Conservation (phyloP, 148 eudicot species). For the Rhododendron williamsianum region DNA sequence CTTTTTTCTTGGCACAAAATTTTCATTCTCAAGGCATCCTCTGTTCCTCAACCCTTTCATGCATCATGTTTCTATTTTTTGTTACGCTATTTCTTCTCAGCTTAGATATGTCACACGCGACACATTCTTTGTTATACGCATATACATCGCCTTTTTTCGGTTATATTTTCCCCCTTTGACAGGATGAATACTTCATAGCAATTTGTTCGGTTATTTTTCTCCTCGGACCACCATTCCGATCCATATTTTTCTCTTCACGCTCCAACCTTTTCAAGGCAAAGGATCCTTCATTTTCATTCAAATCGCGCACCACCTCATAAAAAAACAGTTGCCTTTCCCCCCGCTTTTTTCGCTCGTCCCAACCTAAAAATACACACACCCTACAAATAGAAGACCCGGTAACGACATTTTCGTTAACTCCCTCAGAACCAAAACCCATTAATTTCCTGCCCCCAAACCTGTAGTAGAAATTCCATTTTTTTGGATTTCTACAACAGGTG, state of each 20-base stretch:
- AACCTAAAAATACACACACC: no score
- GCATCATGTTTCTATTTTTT: not conserved
- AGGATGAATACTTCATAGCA: no score
- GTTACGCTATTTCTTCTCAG: not conserved
- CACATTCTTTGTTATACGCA: not conserved
- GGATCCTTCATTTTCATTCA: not conserved
- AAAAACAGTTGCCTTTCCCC: not conserved
- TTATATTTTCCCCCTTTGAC: not conserved
- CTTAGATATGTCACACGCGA: not conserved
- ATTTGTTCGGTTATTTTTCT: not conserved
- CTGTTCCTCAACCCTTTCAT: not conserved
- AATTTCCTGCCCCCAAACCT: not conserved
- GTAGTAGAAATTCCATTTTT: not conserved
- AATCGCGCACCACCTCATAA: not conserved
- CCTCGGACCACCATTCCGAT: not conserved
- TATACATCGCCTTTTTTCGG: not conserved
- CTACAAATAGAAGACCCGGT: not conserved
- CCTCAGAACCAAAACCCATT: not conserved
- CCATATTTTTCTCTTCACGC: constrained; percentile 3
- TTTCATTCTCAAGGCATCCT: not conserved
- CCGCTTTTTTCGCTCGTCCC: not conserved
- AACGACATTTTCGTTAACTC: not conserved
- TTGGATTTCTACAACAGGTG: not conserved
- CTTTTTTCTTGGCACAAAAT: no score
- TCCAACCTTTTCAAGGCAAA: constrained; percentile 12